phyloP scores from a whole-genome alignment of 2,329 filamentous ascomycete species.

The Endothia cerciana region DNA sequence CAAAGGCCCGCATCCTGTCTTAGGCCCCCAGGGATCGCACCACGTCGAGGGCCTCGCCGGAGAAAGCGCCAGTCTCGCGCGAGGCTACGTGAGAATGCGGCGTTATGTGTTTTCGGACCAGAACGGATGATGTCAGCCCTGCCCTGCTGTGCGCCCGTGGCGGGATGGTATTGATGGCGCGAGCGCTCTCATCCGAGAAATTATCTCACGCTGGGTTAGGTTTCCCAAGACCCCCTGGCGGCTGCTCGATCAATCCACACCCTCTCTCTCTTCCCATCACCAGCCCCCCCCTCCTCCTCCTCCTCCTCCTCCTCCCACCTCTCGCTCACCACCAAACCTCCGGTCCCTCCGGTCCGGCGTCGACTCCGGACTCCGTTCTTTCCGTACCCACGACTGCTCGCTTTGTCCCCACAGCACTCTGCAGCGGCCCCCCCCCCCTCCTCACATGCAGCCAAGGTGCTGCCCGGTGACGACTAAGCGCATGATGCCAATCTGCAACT shows the following conservation, averaged over 20 bases:
- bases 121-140: conserved; percentile 23
- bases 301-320: background rate
- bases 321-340: background rate
- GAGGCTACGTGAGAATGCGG: conserved; percentile 6
- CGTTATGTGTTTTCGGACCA: background rate
- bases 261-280: background rate
- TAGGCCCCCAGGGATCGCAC: background rate
- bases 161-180: conserved; percentile 22
- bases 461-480: background rate
- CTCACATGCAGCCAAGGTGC: no score
- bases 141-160: conserved; percentile 22
- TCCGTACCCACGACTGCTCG: background rate
- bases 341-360: background rate
- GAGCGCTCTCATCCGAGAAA: conserved; percentile 19
- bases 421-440: background rate
- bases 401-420: background rate
- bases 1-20: background rate
- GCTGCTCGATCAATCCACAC: conserved; percentile 9
- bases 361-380: background rate
- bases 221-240: conserved; percentile 7
- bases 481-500: background rate
- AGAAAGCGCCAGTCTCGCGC: conserved; percentile 25
- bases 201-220: conserved; percentile 25
- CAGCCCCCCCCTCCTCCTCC: no score
- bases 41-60: background rate